phyloP scores from a whole-genome alignment of 257 asterid species.

The Solanum okadae region DNA sequence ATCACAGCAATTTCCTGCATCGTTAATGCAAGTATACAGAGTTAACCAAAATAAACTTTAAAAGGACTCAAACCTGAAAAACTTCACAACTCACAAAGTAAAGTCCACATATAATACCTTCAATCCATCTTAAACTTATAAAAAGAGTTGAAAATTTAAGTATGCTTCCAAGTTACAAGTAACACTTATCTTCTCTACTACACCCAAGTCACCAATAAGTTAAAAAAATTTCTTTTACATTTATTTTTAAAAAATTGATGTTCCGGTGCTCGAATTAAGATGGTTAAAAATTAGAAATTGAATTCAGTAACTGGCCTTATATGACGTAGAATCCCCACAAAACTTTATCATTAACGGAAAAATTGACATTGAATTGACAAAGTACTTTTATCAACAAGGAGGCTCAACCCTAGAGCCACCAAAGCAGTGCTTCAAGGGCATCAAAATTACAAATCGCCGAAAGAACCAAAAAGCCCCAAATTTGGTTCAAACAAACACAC shows the following conservation, averaged over 20 bases:
- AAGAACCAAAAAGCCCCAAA: not conserved
- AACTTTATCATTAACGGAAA: not conserved
- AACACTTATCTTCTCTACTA: not conserved
- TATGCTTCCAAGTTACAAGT: not conserved
- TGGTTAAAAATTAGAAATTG: not conserved
- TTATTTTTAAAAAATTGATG: not conserved
- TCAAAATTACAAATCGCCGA: not conserved
- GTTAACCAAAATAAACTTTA: not conserved
- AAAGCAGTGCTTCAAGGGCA: not conserved
- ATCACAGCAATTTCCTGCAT: not conserved
- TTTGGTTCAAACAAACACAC: not conserved
- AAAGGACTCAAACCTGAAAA: not conserved
- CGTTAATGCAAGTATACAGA: not conserved
- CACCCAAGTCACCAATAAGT: not conserved
- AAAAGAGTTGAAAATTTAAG: not conserved
- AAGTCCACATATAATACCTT: not conserved
- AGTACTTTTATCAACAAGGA: not conserved
- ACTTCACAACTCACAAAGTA: not conserved
- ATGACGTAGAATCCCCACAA: not conserved
- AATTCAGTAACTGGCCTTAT: not conserved
- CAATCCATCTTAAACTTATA: not conserved
- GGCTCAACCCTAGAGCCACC: not conserved
- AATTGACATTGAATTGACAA: not conserved
- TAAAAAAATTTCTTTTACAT: not conserved
- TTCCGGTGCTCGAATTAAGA: not conserved